Evolutionary conservation across 345 rosid genomes (phyloP), one percentile per base, ranked within the genome.

Genomic region (Rhizophora apiculata): DNA sequence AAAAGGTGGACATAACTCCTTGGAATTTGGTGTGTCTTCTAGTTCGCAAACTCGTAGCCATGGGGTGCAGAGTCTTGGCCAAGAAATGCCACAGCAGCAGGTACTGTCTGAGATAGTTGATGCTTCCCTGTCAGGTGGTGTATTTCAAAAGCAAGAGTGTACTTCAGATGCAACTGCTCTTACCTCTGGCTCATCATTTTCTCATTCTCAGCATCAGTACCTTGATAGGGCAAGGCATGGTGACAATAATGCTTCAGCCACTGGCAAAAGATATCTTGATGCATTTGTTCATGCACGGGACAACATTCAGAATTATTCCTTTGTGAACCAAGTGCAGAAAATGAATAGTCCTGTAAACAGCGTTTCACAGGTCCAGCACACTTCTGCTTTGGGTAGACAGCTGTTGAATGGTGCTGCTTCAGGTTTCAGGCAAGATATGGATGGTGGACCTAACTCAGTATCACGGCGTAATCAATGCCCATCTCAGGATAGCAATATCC

Each of bases 251-350:
- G 73, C 71, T 68, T 63, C 51, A 24, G 55, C 64, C 56, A 30
- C 64, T 59, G 51, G 72, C 34, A 67, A 64, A 37, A 70, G 73
- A 60, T 65, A 72, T 67, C 34, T 68, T 29, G 76, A 59, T 6
- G 67, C 76, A 5, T 29, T 57, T 62, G 55, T 60, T 65, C 80
- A 46, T 18, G 78, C 68, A 13, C 51, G 32, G 26, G 36, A 48
- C 63, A 39, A 65, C 53, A 74, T 64, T 53, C 76, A 71, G 10
- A 78, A 67, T 43, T 65, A 74, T 54, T 68, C 82, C 56, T 71
- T 62, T 19, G 26, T 78, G 56, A 78, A 75, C 55, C 85, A 84
- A 71, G 37, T 79, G 62, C 80, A 75, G 72, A 78, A 70, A 64
- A 62, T 60, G 70, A 77, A 64, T 57, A 64, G 21, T 71, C 63